Percentiles rank a stretch among this genome's conserved stretches.
phyloP scores from a whole-genome alignment of 306 rosid species.

The Crotalaria pallida region DNA sequence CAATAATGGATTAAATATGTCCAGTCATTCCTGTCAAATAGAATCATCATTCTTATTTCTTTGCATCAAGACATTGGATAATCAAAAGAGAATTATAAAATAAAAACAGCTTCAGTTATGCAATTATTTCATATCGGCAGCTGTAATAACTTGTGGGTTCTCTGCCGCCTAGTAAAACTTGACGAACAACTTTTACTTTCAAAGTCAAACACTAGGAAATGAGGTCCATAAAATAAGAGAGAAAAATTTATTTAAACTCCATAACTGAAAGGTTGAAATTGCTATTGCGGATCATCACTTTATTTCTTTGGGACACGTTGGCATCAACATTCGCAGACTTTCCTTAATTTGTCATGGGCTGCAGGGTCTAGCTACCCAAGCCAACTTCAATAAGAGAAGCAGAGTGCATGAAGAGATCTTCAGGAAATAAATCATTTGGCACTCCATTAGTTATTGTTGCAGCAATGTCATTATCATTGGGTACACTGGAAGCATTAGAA shows the following conservation, averaged over 20 bases:
- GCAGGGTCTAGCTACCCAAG: neutral
- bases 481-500: neutral
- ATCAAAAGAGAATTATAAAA: neutral
- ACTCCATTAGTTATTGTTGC: neutral
- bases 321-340: constrained; percentile 1
- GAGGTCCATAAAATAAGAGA: neutral
- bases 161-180: neutral
- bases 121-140: neutral
- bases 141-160: neutral
- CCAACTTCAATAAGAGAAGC: neutral
- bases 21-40: neutral
- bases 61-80: neutral
- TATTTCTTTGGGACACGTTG: neutral
- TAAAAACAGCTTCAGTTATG: neutral
- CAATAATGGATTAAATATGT: too few relatives aligned
- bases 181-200: neutral
- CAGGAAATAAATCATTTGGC: neutral
- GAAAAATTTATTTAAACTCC: neutral
- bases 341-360: neutral
- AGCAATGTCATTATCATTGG: neutral
- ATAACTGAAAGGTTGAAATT: neutral
- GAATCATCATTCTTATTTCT: too few relatives aligned
- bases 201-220: neutral
- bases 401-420: neutral
- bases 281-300: neutral